phyloP scores from a whole-genome alignment of 805 yeast species.

The Candida parachauliodes region DNA sequence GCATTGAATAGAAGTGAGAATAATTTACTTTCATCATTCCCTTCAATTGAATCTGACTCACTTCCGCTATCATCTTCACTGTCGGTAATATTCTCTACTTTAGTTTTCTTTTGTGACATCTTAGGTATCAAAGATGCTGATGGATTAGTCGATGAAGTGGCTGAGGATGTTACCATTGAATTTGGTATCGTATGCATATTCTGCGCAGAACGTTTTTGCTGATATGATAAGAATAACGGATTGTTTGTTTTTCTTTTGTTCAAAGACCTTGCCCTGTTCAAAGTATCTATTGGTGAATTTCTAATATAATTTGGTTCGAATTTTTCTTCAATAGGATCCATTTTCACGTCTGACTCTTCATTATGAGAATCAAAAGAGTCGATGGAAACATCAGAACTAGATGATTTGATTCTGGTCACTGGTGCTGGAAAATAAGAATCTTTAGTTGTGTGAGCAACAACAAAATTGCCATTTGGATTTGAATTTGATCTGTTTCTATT shows the following conservation, averaged over 20 bases:
- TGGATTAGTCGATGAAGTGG: slow-evolving; percentile 8
- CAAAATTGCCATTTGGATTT: slow-evolving; percentile 15
- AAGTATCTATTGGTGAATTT: slow-evolving; percentile 8
- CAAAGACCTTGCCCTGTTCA: slow-evolving; percentile 24
- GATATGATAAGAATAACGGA: slow-evolving; percentile 7
- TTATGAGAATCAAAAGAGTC: slow-evolving; percentile 3
- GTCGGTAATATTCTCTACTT: slow-evolving; percentile 1
- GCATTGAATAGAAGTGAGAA: slow-evolving; percentile 13
- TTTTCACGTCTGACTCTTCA: slow-evolving; percentile 13
- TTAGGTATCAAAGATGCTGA: slow-evolving; percentile 5
- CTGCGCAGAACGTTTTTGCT: slow-evolving; percentile 6
- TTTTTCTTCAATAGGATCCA: slow-evolving; percentile 20
- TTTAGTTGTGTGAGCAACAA: slow-evolving; percentile 14
- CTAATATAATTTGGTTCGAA: slow-evolving; percentile 6
- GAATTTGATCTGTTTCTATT: slow-evolving; percentile 20
- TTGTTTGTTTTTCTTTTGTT: slow-evolving; percentile 12
- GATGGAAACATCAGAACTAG: slow-evolving; percentile 12
- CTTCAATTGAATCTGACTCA: slow-evolving; percentile 11
- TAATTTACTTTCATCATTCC: slow-evolving; percentile 6
- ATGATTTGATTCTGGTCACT: slow-evolving; percentile 5
- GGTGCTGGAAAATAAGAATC: slow-evolving; percentile 27
- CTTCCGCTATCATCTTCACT: slow-evolving; percentile 1
- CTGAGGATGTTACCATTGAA: no score
- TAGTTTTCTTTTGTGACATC: slow-evolving; percentile 1
- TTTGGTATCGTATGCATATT: neutral